Evolutionary conservation across 2,329 filamentous ascomycete species (phyloP).

Genomic region (Ceratocystis papillata): DNA sequence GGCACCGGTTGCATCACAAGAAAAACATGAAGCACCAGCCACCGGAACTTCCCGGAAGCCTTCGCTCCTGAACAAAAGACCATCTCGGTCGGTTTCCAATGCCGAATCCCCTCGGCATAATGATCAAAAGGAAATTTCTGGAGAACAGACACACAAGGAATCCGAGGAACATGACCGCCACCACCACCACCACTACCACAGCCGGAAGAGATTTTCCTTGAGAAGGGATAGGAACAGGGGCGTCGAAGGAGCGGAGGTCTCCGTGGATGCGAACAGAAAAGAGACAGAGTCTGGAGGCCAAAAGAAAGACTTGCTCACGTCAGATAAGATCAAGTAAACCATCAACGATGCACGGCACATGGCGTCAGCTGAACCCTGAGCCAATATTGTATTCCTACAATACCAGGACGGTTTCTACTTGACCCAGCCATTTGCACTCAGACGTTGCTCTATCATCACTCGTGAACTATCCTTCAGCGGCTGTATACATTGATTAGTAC

Average conservation of each 20-base stretch:
- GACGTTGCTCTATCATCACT: conserved; percentile 34
- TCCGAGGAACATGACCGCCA: neutral
- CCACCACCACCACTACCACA: conserved; percentile 7
- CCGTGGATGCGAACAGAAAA: neutral
- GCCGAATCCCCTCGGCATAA: neutral
- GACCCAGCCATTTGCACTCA: conserved; percentile 19
- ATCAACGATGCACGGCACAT: conserved; percentile 20
- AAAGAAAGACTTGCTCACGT: conserved; percentile 30
- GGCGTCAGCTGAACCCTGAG: conserved; percentile 19
- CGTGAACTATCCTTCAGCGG: conserved; percentile 25
- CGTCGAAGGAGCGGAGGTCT: conserved; percentile 1
- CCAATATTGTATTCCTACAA: conserved; percentile 29
- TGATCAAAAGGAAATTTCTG: neutral
- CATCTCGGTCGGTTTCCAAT: neutral
- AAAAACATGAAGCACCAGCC: conserved; percentile 1
- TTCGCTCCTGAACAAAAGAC: neutral
- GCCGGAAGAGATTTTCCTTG: conserved; percentile 20
- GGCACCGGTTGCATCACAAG: neutral
- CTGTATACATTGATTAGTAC: neutral
- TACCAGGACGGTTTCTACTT: conserved; percentile 23
- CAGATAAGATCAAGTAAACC: conserved; percentile 57
- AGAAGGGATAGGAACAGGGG: conserved; percentile 16
- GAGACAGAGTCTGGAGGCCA: neutral
- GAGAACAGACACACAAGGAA: neutral
- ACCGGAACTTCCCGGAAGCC: neutral